Percentiles rank a stretch among this genome's conserved stretches.
These are phyloP conservation scores for Aspergillus sparsus DNA, from an alignment of 495 filamentous ascomycete genomes.

Conservation along the genomic window DNA sequence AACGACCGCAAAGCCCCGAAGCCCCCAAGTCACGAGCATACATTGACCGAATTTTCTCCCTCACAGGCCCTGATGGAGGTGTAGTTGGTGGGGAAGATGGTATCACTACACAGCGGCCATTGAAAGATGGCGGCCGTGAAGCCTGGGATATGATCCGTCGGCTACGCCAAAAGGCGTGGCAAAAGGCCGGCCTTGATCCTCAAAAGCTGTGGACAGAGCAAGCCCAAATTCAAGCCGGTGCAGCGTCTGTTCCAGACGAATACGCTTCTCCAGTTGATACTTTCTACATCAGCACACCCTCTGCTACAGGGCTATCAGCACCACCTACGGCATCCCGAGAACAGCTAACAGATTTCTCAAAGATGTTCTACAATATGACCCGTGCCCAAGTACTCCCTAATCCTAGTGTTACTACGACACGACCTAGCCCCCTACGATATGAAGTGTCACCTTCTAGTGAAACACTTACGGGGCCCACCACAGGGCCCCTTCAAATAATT, in stretches of 20 bases:
- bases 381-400: constrained; percentile 35
- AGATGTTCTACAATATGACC: constrained; percentile 44
- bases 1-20: constrained; percentile 51
- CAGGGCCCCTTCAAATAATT: constrained; percentile 13
- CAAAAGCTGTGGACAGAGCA: constrained; percentile 51
- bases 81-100: constrained; percentile 54
- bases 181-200: constrained; percentile 50
- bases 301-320: constrained; percentile 7
- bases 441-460: constrained; percentile 24
- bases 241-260: constrained; percentile 31
- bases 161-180: constrained; percentile 53
- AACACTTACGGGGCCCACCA: constrained; percentile 3
- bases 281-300: constrained; percentile 5
- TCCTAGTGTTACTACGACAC: constrained; percentile 20
- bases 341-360: constrained; percentile 38
- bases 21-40: constrained; percentile 50
- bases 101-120: constrained; percentile 45
- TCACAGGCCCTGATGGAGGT: constrained; percentile 54
- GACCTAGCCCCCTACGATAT: constrained; percentile 34
- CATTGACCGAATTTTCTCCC: constrained; percentile 53
- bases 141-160: constrained; percentile 58
- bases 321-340: constrained; percentile 14
- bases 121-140: constrained; percentile 55
- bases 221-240: constrained; percentile 45
- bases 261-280: constrained; percentile 15